Evolutionary conservation across 805 yeast genomes (phyloP), one percentile per base, ranked within the genome.

Genomic region (Hanseniaspora clermontiae): DNA sequence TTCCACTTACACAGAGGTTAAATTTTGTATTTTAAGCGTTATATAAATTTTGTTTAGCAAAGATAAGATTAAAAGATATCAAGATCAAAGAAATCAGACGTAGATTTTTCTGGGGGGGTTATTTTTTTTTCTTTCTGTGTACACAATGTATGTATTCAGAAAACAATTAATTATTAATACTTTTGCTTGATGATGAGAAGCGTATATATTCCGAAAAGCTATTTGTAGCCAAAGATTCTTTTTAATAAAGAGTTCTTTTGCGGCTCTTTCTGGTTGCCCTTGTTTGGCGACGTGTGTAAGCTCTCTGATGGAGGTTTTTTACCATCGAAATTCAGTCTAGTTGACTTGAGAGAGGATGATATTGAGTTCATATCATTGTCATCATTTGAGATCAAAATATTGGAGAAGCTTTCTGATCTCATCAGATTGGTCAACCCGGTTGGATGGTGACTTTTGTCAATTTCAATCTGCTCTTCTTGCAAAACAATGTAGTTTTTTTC

Each of bases 1-100:
- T 71, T 74, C 62, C 87, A 83, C 65, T 68, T 83, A 38, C 74
- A 82, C 73, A 69, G 68, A 50, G 75, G 82, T 27, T 57, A 56
- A 43, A 2, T 24, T 24, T 24, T 24, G 27, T 24, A 54, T 12
- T 20, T 3, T 48, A n/a, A 19, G 3, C 9, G 11, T 14, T 36
- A 36, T 36, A 36, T 12, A 36, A 12, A 5, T 3, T 36, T 42
- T 42, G 31, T 24, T 42, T 42, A 31, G 24, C n/a, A 42, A 17
- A 15, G 24, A 14, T 36, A 36, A 12, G 3, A 32, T 32, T 32
- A 11, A 11, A 10, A 32, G 10, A 32, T 10, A 32, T 32, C 27
- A 24, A 24, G 27, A 24, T 24, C 27, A 32, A 32, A 32, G 12
- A 32, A 32, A 32, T 32, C 12, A 32, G 12, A 5, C 12, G 7